Evolutionary conservation across 2,329 filamentous ascomycete species (phyloP).

Genomic region (Diaporthe citri): DNA sequence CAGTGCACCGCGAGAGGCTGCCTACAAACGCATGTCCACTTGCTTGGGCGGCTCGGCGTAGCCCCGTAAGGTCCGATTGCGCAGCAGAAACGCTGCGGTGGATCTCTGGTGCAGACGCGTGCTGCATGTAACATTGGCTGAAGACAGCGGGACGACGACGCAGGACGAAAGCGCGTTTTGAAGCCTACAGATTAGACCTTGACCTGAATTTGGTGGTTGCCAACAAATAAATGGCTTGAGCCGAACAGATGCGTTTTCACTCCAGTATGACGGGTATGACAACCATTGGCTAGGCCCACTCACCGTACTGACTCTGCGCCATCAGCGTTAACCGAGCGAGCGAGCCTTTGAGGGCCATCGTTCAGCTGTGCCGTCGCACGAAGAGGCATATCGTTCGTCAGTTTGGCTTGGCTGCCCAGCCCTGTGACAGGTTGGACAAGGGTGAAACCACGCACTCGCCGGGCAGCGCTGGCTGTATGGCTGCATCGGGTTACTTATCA

Average conservation of each 20-base stretch:
- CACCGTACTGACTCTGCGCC: background rate
- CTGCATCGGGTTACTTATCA: slow-evolving; percentile 14
- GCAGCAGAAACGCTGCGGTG: slow-evolving; percentile 14
- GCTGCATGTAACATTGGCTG: slow-evolving; percentile 17
- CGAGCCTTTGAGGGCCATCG: background rate
- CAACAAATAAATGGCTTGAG: background rate
- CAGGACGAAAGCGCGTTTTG: background rate
- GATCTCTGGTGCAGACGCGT: slow-evolving; percentile 8
- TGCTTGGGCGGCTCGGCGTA: slow-evolving; percentile 4
- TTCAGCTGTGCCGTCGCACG: slow-evolving; percentile 9
- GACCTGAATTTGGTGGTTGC: background rate
- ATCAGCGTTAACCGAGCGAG: slow-evolving; percentile 2
- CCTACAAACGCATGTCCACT: background rate
- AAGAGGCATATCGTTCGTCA: background rate
- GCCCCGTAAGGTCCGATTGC: slow-evolving; percentile 19
- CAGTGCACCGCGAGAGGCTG: slow-evolving; percentile 4
- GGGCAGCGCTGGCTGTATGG: background rate
- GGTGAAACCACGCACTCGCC: background rate
- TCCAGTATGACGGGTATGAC: background rate
- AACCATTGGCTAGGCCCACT: no score
- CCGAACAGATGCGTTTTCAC: background rate
- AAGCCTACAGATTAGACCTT: background rate
- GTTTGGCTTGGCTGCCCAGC: slow-evolving; percentile 27
- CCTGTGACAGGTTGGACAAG: slow-evolving; percentile 26
- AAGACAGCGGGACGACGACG: background rate